Conservation (phyloP, 805 yeast genomes). For the Candida berthetii region DNA sequence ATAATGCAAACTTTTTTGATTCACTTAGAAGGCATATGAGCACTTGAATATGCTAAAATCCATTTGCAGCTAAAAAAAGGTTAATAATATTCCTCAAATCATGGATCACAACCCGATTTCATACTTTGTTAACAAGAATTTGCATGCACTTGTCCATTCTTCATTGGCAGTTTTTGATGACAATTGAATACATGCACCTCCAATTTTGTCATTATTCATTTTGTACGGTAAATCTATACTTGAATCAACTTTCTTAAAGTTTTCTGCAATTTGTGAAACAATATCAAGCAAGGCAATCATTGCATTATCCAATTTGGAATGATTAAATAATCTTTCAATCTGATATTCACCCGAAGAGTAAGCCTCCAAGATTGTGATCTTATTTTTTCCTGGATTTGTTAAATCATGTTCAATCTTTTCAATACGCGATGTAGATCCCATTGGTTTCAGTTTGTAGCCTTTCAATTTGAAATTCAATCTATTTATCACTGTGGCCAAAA, state of each 20-base stretch:
- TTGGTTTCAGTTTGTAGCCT: conserved; percentile 64
- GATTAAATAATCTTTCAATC: conserved; percentile 63
- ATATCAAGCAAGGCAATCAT: conserved; percentile 73
- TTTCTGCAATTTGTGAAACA: conserved; percentile 26
- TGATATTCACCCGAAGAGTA: conserved; percentile 72
- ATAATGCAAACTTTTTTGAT: no score
- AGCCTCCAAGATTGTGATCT: conserved; percentile 28
- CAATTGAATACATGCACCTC: conserved; percentile 68
- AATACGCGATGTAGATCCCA: conserved; percentile 80
- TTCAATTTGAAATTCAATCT: conserved; percentile 48
- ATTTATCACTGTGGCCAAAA: conserved; percentile 58
- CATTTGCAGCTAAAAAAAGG: conserved; percentile 47
- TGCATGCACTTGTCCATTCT: conserved; percentile 90
- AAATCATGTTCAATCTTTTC: conserved; percentile 43
- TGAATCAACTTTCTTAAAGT: conserved; percentile 37
- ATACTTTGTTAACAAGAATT: conserved; percentile 62
- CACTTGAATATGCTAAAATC: conserved; percentile 71
- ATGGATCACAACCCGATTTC: not conserved
- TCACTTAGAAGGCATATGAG: conserved; percentile 16
- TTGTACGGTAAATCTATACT: conserved; percentile 67
- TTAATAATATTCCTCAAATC: not conserved
- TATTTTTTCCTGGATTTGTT: conserved; percentile 26
- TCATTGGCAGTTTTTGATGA: conserved; percentile 57
- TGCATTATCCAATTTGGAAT: conserved; percentile 72
- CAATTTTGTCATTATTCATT: conserved; percentile 67